Evolutionary conservation across 2,329 filamentous ascomycete species (phyloP).

Genomic region (Eurotiales sp.): DNA sequence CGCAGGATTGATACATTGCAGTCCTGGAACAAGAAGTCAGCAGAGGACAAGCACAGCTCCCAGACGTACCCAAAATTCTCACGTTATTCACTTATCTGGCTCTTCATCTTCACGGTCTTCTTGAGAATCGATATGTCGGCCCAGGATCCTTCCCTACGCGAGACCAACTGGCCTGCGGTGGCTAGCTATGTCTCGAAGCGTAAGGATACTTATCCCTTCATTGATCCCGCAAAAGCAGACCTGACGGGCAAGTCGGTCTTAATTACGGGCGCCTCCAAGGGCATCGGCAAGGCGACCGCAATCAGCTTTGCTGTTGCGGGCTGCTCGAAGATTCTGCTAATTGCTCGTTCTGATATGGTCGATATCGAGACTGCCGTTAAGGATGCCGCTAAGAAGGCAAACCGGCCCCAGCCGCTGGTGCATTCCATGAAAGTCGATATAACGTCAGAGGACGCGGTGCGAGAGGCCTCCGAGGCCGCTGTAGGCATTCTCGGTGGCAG

Average conservation of each 20-base stretch:
- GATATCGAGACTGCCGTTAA: conserved; percentile 31
- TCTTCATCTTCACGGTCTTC: not conserved
- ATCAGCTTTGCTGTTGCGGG: conserved; percentile 53
- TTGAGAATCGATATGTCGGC: not conserved
- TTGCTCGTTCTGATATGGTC: conserved; percentile 46
- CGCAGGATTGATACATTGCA: not conserved
- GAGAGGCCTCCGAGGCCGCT: conserved; percentile 21
- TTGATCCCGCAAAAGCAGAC: conserved; percentile 41
- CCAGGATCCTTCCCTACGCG: not conserved
- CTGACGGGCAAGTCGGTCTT: conserved; percentile 43
- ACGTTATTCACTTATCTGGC: not conserved
- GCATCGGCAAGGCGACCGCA: conserved; percentile 51
- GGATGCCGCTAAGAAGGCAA: conserved; percentile 33
- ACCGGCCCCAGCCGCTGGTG: conserved; percentile 37
- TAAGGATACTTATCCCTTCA: conserved; percentile 49
- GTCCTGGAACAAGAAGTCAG: not conserved
- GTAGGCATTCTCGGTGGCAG: not conserved
- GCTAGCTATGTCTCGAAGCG: not conserved
- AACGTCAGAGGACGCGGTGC: conserved; percentile 31
- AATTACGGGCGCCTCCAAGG: conserved; percentile 52
- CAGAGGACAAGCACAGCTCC: not conserved
- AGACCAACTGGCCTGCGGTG: not conserved
- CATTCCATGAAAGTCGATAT: conserved; percentile 42
- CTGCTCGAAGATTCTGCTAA: conserved; percentile 49
- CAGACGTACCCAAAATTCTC: not conserved